Evolutionary conservation across 495 filamentous ascomycete species (phyloP), one percentile per base, ranked within the genome.

Genomic region (Cercophora sp.): DNA sequence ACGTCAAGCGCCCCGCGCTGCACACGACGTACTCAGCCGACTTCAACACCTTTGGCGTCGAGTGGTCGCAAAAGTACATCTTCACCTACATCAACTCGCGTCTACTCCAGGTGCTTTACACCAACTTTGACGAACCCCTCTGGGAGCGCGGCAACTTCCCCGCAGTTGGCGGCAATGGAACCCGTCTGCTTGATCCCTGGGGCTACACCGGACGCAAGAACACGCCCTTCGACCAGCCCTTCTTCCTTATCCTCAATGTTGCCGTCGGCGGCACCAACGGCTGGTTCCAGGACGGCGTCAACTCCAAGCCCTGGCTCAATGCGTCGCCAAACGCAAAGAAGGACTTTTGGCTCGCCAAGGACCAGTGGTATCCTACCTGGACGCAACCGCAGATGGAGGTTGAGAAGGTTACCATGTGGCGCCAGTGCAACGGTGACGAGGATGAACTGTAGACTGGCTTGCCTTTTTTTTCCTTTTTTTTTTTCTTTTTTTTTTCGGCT

Each of bases 31-130:
- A 84, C 65, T 63, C 81, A n/a, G 61, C 68, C 3, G 76, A 66
- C 41, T 86, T 73, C 71, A 85, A 94, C 67, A 88, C 79, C 0
- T 94, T 82, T 56, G 89, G 89, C 11, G 58, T 94, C 9, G 89
- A 94, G 66, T 94, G 89, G 89, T 86, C 81, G 50, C 81, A 91
- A 47, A 91, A 91, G 62, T 93, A 94, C 67, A 73, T 94, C 36
- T 92, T 90, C 68, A 89, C 88, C 27, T 94, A 89, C 66, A 78
- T 94, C 68, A 82, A 94, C 73, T 85, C 81, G 20, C 83, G 85
- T 16, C 78, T 92, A 8, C 73, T 90, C 15, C 87, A 90, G 64
- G 85, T 93, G 19, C 73, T 90, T 31, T 94, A 89, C 71, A 83
- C 78, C 48, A 83, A 86, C 68, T 94, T 93, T 60, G 71, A 87